phyloP scores from a whole-genome alignment of 108 stramenopile species.

The Stephanodiscus minutulus region DNA sequence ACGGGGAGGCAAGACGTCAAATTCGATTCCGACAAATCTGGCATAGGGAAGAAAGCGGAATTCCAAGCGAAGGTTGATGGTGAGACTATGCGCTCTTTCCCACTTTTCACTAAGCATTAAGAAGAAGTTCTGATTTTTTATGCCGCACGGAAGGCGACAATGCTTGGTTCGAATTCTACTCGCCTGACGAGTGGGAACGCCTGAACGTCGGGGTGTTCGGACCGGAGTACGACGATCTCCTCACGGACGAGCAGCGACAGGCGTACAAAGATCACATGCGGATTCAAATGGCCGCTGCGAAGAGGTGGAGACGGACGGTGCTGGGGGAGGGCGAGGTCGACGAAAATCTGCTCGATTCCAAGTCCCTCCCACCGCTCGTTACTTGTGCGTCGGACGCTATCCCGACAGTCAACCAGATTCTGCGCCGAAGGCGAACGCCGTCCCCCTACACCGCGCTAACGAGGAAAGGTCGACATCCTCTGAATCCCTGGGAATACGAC shows the following conservation, averaged over 20 bases:
- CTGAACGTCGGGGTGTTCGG: constrained; percentile 56
- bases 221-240: constrained; percentile 42
- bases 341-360: constrained; percentile 14
- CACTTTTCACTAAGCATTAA: not conserved
- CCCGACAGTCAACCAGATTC: constrained; percentile 58
- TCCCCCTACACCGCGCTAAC: constrained; percentile 9
- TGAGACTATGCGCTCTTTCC: constrained; percentile 3
- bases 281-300: constrained; percentile 51
- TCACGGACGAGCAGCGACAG: constrained; percentile 26
- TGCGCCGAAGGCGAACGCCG: constrained; percentile 38
- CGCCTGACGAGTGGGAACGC: constrained; percentile 55
- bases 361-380: constrained; percentile 46
- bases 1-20: constrained; percentile 17
- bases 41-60: constrained; percentile 44
- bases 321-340: constrained; percentile 32
- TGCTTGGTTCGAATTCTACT: constrained; percentile 53
- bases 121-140: not conserved
- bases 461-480: constrained; percentile 7
- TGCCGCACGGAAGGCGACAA: constrained; percentile 22
- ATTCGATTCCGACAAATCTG: constrained; percentile 50
- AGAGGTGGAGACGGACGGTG: constrained; percentile 41
- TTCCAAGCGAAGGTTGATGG: constrained; percentile 36
- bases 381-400: constrained; percentile 48
- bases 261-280: constrained; percentile 54
- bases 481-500: constrained; percentile 53